phyloP scores from a whole-genome alignment of 441 rosid genomes.

The Erysimum cheiri region DNA sequence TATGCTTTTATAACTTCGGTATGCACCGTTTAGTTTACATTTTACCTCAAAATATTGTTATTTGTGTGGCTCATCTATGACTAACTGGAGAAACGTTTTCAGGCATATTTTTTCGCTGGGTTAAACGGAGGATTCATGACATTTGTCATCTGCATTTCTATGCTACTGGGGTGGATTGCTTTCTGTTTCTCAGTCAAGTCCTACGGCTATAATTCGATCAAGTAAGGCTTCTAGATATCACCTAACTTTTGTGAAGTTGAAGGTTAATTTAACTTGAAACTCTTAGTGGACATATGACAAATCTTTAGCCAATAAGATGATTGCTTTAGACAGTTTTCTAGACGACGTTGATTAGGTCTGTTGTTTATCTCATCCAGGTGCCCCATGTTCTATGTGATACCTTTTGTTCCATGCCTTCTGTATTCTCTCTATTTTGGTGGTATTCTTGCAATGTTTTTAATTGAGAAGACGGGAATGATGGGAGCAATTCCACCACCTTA shows the following conservation, averaged over 20 bases:
- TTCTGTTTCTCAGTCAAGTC: constrained; percentile 57
- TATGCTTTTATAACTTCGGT: constrained; percentile 81
- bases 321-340: background rate
- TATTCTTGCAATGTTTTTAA: constrained; percentile 74
- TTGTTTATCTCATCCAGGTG: constrained; percentile 65
- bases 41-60: background rate
- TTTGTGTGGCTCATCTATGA: constrained; percentile 13
- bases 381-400: constrained; percentile 62
- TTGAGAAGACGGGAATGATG: constrained; percentile 99
- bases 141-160: constrained; percentile 60
- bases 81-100: constrained; percentile 33
- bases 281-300: constrained; percentile 6
- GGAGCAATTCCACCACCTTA: constrained; percentile 89
- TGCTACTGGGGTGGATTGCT: constrained; percentile 85
- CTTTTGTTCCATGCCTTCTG: constrained; percentile 76
- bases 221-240: constrained; percentile 51
- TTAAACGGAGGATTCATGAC: constrained; percentile 91
- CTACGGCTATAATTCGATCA: constrained; percentile 56
- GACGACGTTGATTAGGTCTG: background rate
- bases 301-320: background rate
- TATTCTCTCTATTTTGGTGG: constrained; percentile 85
- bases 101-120: constrained; percentile 87
- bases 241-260: constrained; percentile 4
- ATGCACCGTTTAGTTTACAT: constrained; percentile 40
- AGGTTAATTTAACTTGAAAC: background rate